Percentiles rank a stretch among this genome's conserved stretches.
Conservation (phyloP, 2,329 filamentous ascomycete genomes). For the Chrysoporthe puriensis region DNA sequence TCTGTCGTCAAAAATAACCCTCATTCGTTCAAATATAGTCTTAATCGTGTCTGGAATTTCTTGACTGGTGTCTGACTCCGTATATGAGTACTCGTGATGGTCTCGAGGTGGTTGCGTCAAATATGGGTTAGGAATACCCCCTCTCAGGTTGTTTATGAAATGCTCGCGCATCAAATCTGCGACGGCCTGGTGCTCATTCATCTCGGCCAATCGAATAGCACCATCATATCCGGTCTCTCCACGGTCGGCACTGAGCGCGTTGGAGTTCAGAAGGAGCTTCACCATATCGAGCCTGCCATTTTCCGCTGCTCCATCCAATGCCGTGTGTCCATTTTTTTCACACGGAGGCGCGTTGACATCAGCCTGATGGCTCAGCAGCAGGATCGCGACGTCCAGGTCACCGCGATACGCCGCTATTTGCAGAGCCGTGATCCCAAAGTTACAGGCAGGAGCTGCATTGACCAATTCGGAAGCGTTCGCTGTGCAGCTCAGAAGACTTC, state of each 20-base stretch:
- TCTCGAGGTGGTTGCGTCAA: not conserved
- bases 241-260: not conserved
- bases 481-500: not conserved
- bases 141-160: not conserved
- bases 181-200: rapidly evolving
- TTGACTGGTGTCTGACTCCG: not conserved
- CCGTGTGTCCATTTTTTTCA: not conserved
- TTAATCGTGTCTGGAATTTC: too few species aligned
- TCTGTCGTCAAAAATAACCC: too few species aligned
- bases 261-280: not conserved
- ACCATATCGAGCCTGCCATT: not conserved
- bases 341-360: not conserved
- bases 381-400: not conserved
- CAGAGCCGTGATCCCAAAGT: not conserved
- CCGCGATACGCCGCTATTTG: not conserved
- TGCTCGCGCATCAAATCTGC: not conserved
- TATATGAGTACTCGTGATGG: not conserved
- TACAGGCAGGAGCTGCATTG: not conserved
- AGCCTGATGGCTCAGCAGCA: not conserved
- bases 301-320: not conserved
- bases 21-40: too few species aligned
- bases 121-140: not conserved
- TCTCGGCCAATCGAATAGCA: not conserved
- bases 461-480: not conserved
- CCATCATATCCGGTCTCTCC: not conserved